A percentile compares a stretch with the other conserved stretches of the same genome.
Evolutionary conservation across 306 rosid species (phyloP).

Genomic region (Trifolium subterraneum): DNA sequence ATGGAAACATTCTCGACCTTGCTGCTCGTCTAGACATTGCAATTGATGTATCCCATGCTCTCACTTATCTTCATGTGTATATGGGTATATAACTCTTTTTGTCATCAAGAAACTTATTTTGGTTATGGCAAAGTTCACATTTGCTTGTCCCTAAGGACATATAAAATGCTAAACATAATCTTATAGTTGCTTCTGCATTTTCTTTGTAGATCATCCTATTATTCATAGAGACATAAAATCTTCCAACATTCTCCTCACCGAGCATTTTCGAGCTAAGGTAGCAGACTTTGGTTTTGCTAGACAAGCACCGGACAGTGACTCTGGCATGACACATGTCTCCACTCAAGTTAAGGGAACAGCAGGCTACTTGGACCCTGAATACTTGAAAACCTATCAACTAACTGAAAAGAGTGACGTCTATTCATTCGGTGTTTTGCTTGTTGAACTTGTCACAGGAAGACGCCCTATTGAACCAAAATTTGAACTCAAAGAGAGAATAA

Average conservation of each 20-base stretch:
- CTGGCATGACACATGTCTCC: conserved; percentile 89
- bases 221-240: conserved; percentile 97
- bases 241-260: conserved; percentile 90
- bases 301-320: conserved; percentile 83
- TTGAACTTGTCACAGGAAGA: conserved; percentile 92
- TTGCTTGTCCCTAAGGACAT: conserved; percentile 11
- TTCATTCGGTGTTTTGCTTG: conserved; percentile 91
- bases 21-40: conserved; percentile 85
- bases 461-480: conserved; percentile 95
- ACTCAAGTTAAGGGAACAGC: conserved; percentile 99
- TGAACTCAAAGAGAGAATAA: conserved; percentile 73
- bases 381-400: conserved; percentile 88
- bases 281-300: conserved; percentile 98
- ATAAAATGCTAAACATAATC: conserved; percentile 34
- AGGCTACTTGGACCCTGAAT: conserved; percentile 99
- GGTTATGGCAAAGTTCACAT: conserved; percentile 1
- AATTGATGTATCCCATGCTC: conserved; percentile 93
- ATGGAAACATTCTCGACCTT: conserved; percentile 70
- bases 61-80: conserved; percentile 97
- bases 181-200: conserved; percentile 30
- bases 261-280: conserved; percentile 85
- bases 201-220: conserved; percentile 82
- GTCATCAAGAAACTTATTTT: conserved; percentile 21
- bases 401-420: conserved; percentile 98
- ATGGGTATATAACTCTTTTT: conserved; percentile 62